phyloP scores from a whole-genome alignment of 441 rosid genomes.

The Populus hybrid region DNA sequence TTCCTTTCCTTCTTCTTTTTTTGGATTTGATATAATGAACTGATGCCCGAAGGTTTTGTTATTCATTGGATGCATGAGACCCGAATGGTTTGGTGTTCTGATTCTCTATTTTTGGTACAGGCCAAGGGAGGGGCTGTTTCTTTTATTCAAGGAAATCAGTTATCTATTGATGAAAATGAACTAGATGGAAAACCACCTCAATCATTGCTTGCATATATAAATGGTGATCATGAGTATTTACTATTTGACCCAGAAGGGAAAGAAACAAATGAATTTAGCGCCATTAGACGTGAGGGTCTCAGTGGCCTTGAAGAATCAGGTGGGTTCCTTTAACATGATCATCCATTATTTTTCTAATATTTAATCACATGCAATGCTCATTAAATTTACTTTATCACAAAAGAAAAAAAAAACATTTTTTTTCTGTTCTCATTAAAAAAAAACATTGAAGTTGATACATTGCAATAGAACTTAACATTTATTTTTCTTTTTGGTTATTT shows the following conservation, averaged over 20 bases:
- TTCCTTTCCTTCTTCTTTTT: not conserved
- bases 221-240: constrained; percentile 81
- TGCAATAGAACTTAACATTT: not conserved
- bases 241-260: constrained; percentile 65
- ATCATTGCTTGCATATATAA: constrained; percentile 59
- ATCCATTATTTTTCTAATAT: not conserved
- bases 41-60: not conserved
- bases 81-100: not conserved
- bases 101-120: constrained; percentile 38
- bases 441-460: not conserved
- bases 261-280: constrained; percentile 45
- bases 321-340: constrained; percentile 18
- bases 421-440: not conserved
- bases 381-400: not conserved
- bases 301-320: constrained; percentile 52
- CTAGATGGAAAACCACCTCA: constrained; percentile 40
- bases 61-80: not conserved
- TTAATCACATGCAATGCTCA: not conserved
- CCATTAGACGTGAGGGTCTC: constrained; percentile 24
- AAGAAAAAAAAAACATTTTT: no score
- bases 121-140: constrained; percentile 80
- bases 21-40: not conserved
- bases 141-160: constrained; percentile 44
- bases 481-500: not conserved
- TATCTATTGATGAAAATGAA: constrained; percentile 26